Percentiles rank a stretch among this genome's conserved stretches.
These are phyloP conservation scores for Aspergillus ruber DNA, from an alignment of 2,329 filamentous ascomycete genomes.

Conservation along the genomic window DNA sequence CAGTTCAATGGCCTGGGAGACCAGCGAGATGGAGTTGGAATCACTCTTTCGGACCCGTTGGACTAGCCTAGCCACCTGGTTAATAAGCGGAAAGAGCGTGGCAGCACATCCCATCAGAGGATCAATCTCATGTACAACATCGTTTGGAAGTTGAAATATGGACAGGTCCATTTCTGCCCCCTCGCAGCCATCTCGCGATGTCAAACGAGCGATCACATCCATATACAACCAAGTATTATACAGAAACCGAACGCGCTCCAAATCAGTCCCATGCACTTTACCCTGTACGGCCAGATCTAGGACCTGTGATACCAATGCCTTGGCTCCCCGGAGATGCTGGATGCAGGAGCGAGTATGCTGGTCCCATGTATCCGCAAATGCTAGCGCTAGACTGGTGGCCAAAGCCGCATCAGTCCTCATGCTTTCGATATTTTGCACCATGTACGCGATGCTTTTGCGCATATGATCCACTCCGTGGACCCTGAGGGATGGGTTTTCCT, in stretches of 20 bases:
- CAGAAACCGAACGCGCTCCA: conserved; percentile 56
- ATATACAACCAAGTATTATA: conserved; percentile 69
- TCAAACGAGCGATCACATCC: conserved; percentile 64
- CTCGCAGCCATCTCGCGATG: conserved; percentile 54
- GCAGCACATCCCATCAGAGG: conserved; percentile 64
- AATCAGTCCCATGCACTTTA: conserved; percentile 39
- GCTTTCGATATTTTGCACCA: conserved; percentile 54
- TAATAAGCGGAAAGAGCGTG: conserved; percentile 63
- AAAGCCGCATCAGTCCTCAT: conserved; percentile 61
- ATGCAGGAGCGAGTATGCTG: conserved; percentile 63
- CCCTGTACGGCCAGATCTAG: conserved; percentile 39
- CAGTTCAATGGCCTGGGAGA: conserved; percentile 56
- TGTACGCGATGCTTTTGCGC: conserved; percentile 54
- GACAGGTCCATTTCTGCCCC: conserved; percentile 39
- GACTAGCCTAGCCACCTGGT: conserved; percentile 60
- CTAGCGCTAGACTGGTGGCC: conserved; percentile 62
- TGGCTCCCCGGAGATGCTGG: conserved; percentile 62
- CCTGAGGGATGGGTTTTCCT: conserved; percentile 51
- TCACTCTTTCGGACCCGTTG: conserved; percentile 51
- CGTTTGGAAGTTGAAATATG: conserved; percentile 37
- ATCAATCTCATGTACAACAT: conserved; percentile 54
- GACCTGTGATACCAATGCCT: conserved; percentile 56
- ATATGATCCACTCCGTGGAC: conserved; percentile 64
- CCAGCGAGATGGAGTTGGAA: conserved; percentile 55
- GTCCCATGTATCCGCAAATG: conserved; percentile 67